Base-by-base conservation (phyloP, 2,329 filamentous ascomycete species). In the Emergomyces africanus region DNA sequence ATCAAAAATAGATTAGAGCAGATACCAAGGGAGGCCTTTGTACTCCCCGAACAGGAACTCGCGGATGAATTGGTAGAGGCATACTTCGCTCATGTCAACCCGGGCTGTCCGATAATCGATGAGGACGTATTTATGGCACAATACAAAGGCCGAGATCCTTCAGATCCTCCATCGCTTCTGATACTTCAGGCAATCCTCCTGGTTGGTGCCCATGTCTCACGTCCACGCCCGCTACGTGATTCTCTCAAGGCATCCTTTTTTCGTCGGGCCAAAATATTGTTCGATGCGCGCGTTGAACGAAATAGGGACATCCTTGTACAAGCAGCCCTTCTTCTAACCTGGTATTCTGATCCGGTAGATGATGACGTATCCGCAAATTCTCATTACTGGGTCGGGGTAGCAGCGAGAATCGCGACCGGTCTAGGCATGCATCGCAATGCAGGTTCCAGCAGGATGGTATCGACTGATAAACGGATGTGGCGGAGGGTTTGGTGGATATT, bases 341-440 rank as follows among this genome's bases (percentile, higher is more conserved):
- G 80, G 81, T 77, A 81, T 62, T 77, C 78, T 1, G 78, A 82
- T 54, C 69, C 68, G 9, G 75, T 78, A 15, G 78, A 79, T 28
- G 80, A 83, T 62, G 79, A 81, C 65, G 77, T 82, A 6, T 71
- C 78, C 4, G 77, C 78, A 44, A 82, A 82, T 63, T 75, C 77
- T 18, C 80, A 74, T 62, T 71, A 76, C 61, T 82, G 80, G 80
- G 72, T 81, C 6, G 80, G 80, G 2, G 72, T 80, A 3, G 80
- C 79, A 5, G 74, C 74, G 20, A 74, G 80, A 5, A 80, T 78
- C 39, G 80, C 79, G 1, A 75, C 78, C 0, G 80, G 80, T 0
- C 68, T 81, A 57, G 79, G 80, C n/a, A 80, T 82, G 77, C 79
- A 77, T 64, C 73, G 74, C 30, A 74, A 76, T 62, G 69, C 73